phyloP scores from a whole-genome alignment of 1,284 basidiomycete genomes.

The Sphagnurus paluster region DNA sequence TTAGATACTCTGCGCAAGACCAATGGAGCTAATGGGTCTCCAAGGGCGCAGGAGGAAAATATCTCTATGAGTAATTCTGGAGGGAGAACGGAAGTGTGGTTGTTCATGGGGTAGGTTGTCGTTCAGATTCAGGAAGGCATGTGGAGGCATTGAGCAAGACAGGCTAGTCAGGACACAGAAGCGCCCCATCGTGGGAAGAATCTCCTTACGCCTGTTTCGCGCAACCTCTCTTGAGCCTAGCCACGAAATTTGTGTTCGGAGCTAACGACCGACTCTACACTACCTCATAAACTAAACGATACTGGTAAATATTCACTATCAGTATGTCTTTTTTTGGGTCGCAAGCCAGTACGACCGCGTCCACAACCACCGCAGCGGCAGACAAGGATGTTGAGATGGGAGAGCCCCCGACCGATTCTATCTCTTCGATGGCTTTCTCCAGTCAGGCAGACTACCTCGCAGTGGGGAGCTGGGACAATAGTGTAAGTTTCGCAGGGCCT shows the following conservation, averaged over 20 bases:
- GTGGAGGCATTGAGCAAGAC: too few species aligned
- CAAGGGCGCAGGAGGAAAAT: conserved; percentile 46
- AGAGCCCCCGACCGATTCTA: conserved; percentile 73
- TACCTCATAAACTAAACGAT: too few species aligned
- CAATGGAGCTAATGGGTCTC: conserved; percentile 46
- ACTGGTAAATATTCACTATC: conserved; percentile 3
- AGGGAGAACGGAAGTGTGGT: conserved; percentile 42
- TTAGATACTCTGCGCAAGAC: conserved; percentile 51
- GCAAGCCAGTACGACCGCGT: conserved; percentile 11
- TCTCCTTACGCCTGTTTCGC: too few species aligned
- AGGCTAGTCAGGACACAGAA: too few species aligned
- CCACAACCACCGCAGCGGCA: conserved; percentile 7
- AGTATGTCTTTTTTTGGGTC: conserved; percentile 18
- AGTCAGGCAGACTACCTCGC: conserved; percentile 68
- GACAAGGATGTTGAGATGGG: conserved; percentile 68
- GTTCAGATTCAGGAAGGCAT: not conserved
- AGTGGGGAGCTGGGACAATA: conserved; percentile 79
- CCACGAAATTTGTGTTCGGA: too few species aligned
- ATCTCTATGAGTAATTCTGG: conserved; percentile 65
- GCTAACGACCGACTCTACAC: too few species aligned
- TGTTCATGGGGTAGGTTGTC: conserved; percentile 1
- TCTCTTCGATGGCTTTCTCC: conserved; percentile 71
- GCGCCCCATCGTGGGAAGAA: not conserved
- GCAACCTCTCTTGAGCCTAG: too few species aligned
- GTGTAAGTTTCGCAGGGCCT: conserved; percentile 42